phyloP scores from a whole-genome alignment of 768 basidiomycete species.

The Ramaria rubella region DNA sequence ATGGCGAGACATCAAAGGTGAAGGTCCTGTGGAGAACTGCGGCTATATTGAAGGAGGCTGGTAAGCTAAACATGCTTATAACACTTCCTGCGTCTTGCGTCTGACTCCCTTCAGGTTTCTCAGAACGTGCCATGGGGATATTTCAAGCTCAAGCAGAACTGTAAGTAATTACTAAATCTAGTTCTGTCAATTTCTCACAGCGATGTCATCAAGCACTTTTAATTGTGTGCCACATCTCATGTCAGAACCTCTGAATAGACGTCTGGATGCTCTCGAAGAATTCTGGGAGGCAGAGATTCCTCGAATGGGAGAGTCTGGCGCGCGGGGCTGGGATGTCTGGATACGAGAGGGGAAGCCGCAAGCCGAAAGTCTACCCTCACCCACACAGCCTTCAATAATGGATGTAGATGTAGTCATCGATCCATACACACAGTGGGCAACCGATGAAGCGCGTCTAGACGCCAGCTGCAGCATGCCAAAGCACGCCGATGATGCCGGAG shows the following conservation, averaged over 20 bases:
- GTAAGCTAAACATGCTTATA: conserved; percentile 32
- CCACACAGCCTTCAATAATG: not conserved
- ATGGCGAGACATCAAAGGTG: conserved; percentile 47
- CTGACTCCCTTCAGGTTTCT: conserved; percentile 53
- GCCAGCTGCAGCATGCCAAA: conserved; percentile 38
- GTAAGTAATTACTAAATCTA: conserved; percentile 35
- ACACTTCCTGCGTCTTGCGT: too few relatives aligned
- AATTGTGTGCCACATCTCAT: conserved; percentile 43
- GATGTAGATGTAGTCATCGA: conserved; percentile 30
- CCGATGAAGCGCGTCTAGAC: conserved; percentile 49
- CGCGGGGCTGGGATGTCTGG: conserved; percentile 69
- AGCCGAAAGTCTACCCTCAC: too few relatives aligned
- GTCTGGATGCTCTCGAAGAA: conserved; percentile 58
- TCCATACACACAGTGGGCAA: conserved; percentile 63
- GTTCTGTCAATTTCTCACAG: not conserved
- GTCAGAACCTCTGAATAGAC: conserved; percentile 37
- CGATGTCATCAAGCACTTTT: conserved; percentile 45
- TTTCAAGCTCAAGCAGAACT: conserved; percentile 82
- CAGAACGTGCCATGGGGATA: conserved; percentile 67
- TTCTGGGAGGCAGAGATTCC: conserved; percentile 81
- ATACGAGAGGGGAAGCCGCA: conserved; percentile 35
- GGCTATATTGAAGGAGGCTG: conserved; percentile 57
- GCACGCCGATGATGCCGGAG: conserved; percentile 45
- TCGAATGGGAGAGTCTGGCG: conserved; percentile 62
- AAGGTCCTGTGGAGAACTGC: conserved; percentile 69